Evolutionary conservation across 345 rosid species (phyloP).

Genomic region (Eucalyptus virginea): DNA sequence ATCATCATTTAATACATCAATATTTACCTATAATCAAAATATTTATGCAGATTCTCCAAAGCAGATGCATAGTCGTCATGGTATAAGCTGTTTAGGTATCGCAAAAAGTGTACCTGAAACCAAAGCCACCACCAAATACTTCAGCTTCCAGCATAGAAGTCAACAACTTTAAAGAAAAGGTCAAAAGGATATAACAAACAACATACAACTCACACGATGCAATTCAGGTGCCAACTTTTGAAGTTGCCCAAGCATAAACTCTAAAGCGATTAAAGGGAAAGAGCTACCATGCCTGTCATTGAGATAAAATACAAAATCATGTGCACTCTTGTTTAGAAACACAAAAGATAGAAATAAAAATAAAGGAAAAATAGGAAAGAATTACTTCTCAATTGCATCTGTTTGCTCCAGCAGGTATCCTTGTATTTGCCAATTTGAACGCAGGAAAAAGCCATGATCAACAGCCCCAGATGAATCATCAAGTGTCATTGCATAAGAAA

Average conservation of each 20-base stretch:
- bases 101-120: constrained; percentile 88
- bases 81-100: constrained; percentile 75
- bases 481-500: constrained; percentile 16
- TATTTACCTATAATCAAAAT: constrained; percentile 87
- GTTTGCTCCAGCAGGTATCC: constrained; percentile 85
- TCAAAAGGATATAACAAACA: neutral
- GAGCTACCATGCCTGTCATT: constrained; percentile 65
- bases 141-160: neutral
- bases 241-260: constrained; percentile 56
- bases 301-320: neutral
- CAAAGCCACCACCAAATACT: neutral
- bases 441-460: constrained; percentile 42
- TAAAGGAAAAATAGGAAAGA: neutral
- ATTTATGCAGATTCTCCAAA: constrained; percentile 80
- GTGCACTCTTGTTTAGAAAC: neutral
- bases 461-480: constrained; percentile 20
- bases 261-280: constrained; percentile 55
- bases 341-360: neutral
- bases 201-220: constrained; percentile 61
- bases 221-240: constrained; percentile 85
- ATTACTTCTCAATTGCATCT: constrained; percentile 79
- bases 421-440: constrained; percentile 78
- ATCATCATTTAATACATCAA: neutral
- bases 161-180: neutral
- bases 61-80: constrained; percentile 90